Percentiles rank a stretch among this genome's conserved stretches.
Evolutionary conservation across 768 basidiomycete species (phyloP).

Genomic region (Lyophyllum atratum): DNA sequence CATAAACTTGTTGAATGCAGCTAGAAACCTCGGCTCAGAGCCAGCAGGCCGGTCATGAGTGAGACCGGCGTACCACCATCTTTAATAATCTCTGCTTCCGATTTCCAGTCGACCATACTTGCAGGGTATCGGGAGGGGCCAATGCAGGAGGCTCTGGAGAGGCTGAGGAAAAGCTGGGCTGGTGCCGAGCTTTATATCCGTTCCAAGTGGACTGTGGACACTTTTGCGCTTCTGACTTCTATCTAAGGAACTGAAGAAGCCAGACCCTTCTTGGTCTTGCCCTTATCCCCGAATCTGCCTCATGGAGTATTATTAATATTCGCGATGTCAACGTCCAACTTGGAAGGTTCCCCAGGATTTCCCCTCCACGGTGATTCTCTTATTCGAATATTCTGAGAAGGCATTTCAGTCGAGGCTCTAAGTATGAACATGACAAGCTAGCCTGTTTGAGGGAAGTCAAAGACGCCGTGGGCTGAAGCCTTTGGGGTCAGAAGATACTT

Average conservation of each 20-base stretch:
- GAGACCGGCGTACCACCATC: slow-evolving; percentile 43
- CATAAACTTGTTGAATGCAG: slow-evolving; percentile 56
- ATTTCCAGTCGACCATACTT: slow-evolving; percentile 62
- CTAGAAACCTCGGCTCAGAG: slow-evolving; percentile 21
- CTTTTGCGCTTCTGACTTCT: slow-evolving; percentile 1
- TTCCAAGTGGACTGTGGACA: slow-evolving; percentile 14
- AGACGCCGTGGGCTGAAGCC: not conserved
- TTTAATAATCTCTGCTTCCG: slow-evolving; percentile 43
- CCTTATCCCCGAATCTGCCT: not conserved
- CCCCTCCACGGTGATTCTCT: not conserved
- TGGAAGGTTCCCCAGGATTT: not conserved
- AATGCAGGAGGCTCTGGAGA: slow-evolving; percentile 18
- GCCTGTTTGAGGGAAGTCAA: not conserved
- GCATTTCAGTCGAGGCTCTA: not conserved
- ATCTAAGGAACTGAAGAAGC: slow-evolving; percentile 15
- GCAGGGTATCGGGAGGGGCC: slow-evolving; percentile 12
- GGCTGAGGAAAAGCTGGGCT: slow-evolving; percentile 6
- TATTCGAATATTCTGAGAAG: not conserved
- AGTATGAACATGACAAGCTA: not conserved
- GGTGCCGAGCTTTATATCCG: slow-evolving; percentile 19
- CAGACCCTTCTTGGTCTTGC: slow-evolving; percentile 6
- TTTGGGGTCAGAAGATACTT: not conserved
- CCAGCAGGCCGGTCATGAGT: not conserved
- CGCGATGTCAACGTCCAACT: slow-evolving; percentile 13
- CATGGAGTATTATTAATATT: not conserved